Evolutionary conservation across 208 protist species (phyloP).

Genomic region (Crithidia mellificae): DNA sequence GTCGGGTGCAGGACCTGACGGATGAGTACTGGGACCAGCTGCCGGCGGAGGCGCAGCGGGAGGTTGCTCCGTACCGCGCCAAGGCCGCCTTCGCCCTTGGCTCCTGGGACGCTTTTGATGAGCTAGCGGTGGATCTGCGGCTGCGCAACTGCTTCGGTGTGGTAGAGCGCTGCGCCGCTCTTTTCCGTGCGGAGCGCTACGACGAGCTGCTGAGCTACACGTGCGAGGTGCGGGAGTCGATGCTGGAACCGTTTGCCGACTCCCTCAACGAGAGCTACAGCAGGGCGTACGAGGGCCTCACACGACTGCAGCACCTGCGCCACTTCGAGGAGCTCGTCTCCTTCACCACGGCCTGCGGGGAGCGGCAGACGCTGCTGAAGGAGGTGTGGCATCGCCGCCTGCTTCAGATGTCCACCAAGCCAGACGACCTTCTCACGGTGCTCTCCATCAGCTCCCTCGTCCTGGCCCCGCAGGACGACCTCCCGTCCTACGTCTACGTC

Average conservation of each 20-base stretch:
- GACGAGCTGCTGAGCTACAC: conserved; percentile 67
- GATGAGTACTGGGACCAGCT: conserved; percentile 68
- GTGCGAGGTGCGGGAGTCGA: conserved; percentile 53
- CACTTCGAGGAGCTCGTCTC: conserved; percentile 99
- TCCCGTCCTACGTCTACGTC: conserved; percentile 96
- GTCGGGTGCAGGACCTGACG: conserved; percentile 57
- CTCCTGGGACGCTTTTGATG: conserved; percentile 79
- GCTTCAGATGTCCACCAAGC: conserved; percentile 81
- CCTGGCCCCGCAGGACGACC: conserved; percentile 89
- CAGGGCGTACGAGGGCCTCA: conserved; percentile 92
- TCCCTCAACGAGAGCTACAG: conserved; percentile 88
- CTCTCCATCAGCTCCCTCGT: conserved; percentile 96
- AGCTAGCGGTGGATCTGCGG: conserved; percentile 41
- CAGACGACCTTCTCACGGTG: conserved; percentile 93
- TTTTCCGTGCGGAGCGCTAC: conserved; percentile 65
- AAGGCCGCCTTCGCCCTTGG: conserved; percentile 82
- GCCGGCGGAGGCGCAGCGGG: conserved; percentile 40
- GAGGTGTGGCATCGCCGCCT: conserved; percentile 92
- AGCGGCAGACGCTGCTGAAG: conserved; percentile 66
- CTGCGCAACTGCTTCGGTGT: conserved; percentile 58
- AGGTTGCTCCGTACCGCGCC: conserved; percentile 77
- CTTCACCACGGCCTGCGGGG: conserved; percentile 81
- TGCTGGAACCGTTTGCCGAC: conserved; percentile 79
- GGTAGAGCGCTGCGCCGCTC: conserved; percentile 75
- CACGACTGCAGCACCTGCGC: conserved; percentile 96